These are phyloP conservation scores for Xerocomellus chrysenteron DNA, from an alignment of 768 basidiomycete genomes.

Conservation along the genomic window DNA sequence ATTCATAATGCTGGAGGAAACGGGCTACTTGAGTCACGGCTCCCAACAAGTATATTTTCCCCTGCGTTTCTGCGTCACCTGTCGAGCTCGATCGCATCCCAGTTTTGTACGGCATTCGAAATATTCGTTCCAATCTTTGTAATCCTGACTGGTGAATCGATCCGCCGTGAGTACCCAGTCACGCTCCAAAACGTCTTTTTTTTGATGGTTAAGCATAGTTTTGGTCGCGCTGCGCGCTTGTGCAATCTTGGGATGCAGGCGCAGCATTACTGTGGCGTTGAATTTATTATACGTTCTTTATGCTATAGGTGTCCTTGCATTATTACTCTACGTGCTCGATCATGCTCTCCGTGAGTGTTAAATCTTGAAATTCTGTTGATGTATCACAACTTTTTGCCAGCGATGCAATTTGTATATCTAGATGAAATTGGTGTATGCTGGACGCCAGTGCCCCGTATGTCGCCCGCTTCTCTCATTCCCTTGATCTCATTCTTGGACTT, in stretches of 20 bases:
- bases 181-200: not conserved
- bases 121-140: not conserved
- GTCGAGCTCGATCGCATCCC: not conserved
- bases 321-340: not conserved
- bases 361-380: not conserved
- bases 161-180: slow-evolving; percentile 20
- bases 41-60: slow-evolving; percentile 15
- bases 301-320: not conserved
- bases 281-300: slow-evolving; percentile 14
- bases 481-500: not conserved
- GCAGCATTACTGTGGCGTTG: not conserved
- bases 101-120: slow-evolving; percentile 18
- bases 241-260: slow-evolving; percentile 20
- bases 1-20: slow-evolving; percentile 22
- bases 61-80: not conserved
- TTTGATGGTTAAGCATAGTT: slow-evolving; percentile 7
- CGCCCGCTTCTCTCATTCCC: not conserved
- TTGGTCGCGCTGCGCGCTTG: slow-evolving; percentile 25
- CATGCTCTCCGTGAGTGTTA: not conserved
- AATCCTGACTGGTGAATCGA: slow-evolving; percentile 18
- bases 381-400: not conserved
- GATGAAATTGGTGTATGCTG: slow-evolving; percentile 12
- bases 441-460: slow-evolving; percentile 10
- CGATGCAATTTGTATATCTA: slow-evolving; percentile 1
- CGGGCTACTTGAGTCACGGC: slow-evolving; percentile 15